A percentile compares a stretch with the other conserved stretches of the same genome.
Evolutionary conservation across 331 rosid species (phyloP).

Genomic region (Arachis monticola): DNA sequence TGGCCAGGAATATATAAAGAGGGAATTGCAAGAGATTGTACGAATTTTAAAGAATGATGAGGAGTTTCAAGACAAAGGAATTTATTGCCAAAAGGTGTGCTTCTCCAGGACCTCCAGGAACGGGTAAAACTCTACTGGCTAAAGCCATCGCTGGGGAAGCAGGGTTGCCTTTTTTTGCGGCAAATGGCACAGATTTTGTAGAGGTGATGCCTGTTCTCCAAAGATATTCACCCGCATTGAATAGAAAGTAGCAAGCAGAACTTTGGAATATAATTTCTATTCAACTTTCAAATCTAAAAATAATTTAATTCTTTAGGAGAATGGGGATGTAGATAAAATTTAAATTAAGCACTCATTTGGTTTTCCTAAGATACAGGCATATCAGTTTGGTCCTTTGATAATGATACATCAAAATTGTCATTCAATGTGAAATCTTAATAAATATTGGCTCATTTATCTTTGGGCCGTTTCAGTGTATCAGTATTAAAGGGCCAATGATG

Average conservation of each 20-base stretch:
- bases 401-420: slow-evolving; percentile 16
- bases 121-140: slow-evolving; percentile 92
- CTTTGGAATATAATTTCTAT: slow-evolving; percentile 11
- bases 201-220: slow-evolving; percentile 64
- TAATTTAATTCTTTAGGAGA: not conserved
- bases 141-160: slow-evolving; percentile 98
- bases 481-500: slow-evolving; percentile 26
- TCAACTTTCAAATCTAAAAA: slow-evolving; percentile 36
- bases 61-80: slow-evolving; percentile 87
- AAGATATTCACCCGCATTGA: slow-evolving; percentile 31
- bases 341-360: slow-evolving; percentile 6
- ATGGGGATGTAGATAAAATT: not conserved
- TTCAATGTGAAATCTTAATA: not conserved
- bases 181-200: slow-evolving; percentile 92
- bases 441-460: slow-evolving; percentile 1
- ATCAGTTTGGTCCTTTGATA: slow-evolving; percentile 23
- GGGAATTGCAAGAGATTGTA: slow-evolving; percentile 90
- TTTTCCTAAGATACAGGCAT: not conserved
- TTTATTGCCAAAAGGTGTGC: slow-evolving; percentile 92
- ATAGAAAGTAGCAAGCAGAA: slow-evolving; percentile 43
- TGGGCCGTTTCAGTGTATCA: slow-evolving; percentile 3
- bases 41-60: slow-evolving; percentile 82
- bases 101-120: slow-evolving; percentile 98
- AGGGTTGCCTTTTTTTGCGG: slow-evolving; percentile 93
- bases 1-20: slow-evolving; percentile 96